Base-by-base conservation (phyloP, 176 grass and related monocot species). In the Ananas comosus region DNA sequence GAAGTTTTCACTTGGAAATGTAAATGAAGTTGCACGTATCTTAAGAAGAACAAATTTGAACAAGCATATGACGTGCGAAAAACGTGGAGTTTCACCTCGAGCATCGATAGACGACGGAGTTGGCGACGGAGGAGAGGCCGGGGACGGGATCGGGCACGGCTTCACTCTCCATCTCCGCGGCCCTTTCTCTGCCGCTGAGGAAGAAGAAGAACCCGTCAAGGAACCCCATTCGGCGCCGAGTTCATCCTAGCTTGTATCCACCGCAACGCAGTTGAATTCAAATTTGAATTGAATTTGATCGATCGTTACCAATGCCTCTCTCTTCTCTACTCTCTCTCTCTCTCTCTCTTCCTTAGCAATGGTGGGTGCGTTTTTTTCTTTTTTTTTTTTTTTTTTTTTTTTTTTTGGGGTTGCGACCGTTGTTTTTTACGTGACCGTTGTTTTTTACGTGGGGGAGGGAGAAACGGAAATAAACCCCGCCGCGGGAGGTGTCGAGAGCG, bases 71-170 rank as follows among this genome's bases (percentile, higher is more conserved):
- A 51, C 11, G 13, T 2, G 11, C 10, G 17, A 4, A 68, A 14
- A 57, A 3, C 48, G 51, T 58, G 25, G 1, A 29, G 17, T 16
- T 72, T 50, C 17, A 99, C 94, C 75, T 77, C 2, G 87, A 75
- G 64, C 89, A 93, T 22, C 87, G 87, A 72, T 51, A 66, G 68
- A 99, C 64, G 64, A 99, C 75, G 64, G 89, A 88, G 78, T 64
- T 71, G 65, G 94, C 87, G 10, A 86, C 69, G 71, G 84, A 33
- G 2, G 94, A 93, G 74, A 99, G 87, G 18, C 53, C 57, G 51
- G 84, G 73, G 53, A 99, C 81, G 54, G 77, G 69, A 49, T 63
- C 27, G 19, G 29, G 12, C 72, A 18, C 25, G 63, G 77, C 24
- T 51, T 76, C 91, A n/a, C 16, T 51, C 57, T 73, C 83, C 88